Base-by-base conservation (phyloP, 78 protist species). In the Dictyostelium intermedium region DNA sequence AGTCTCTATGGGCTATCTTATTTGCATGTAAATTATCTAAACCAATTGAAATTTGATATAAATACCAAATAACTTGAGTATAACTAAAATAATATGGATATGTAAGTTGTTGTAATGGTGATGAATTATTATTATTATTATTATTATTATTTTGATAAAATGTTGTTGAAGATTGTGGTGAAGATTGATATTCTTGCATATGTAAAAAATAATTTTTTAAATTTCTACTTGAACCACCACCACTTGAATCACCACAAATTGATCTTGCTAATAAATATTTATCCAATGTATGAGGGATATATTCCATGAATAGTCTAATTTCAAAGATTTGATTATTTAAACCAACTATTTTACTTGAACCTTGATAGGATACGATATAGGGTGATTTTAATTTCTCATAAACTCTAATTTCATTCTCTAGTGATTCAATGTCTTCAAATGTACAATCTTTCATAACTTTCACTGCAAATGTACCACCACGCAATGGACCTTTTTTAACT, bases 401-500 rank as follows among this genome's bases (percentile, higher is more conserved):
- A 8, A 82, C 43, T 82, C 18, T 14, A 35, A 82, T 82, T 35
- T 82, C 86, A 16, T 82, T 82, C 20, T 45, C 35, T 3, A 82
- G 35, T 1, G 50, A 34, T 20, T 82, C 86, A 16, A 8, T 25
- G 23, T 82, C 86, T 50, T 30, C 43, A 10, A 43, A 4, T 0
- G 50, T 56, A 10, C 76, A 50, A 60, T 82, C 86, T 82, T 82
- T 82, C 86, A 82, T 82, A 8, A 82, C 60, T 56, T 82, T 82
- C 0, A 82, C 86, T 0, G 86, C 86, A 56, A 35, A 82, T 20
- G 86, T 82, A 25, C 66, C 86, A 60, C 86, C 86, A 32, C 86
- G 35, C 20, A 77, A 43, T 77, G 82, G 82, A 13, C 82, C 82
- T 77, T 77, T 77, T 41, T 77, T 77, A 3, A 82, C 56, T 0